Evolutionary conservation across 2,329 filamentous ascomycete species (phyloP), one percentile per base, ranked within the genome.

Genomic region (Clarireedia hainanense): DNA sequence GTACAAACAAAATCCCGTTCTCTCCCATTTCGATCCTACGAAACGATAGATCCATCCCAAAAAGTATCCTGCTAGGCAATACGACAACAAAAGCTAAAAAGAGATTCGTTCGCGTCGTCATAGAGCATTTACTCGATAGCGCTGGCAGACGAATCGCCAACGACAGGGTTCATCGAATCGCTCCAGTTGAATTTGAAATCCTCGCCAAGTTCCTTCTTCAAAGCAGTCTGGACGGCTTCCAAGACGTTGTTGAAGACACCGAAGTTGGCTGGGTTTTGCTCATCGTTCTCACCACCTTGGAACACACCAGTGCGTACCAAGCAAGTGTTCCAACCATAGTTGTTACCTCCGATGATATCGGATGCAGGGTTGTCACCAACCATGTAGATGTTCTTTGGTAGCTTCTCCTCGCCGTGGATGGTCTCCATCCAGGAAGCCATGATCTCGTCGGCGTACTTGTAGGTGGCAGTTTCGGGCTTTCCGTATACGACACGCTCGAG

Each of bases 291-390:
- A 17, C 81, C 85, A 59, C 86, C 86, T 49, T 54, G 52, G 52
- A 54, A 54, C 48, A 90, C 86, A 73, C 87, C 87, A 0, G 86
- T 90, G 67, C 86, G 81, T 56, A 90, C 86, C 54, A 90, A 73
- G 67, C 86, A 89, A 3, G 86, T 89, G 73, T 90, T 90, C 87
- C 86, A 90, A 58, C 85, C 85, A 71, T 90, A 89, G 79, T 85
- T 86, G 77, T 90, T 90, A 59, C 86, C 86, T 60, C 86, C 86
- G 61, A 86, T 77, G 65, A 89, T 88, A 68, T 89, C 85, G 26
- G 83, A 86, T 26, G 83, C 82, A 6, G 85, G 85, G 74, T 88
- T 89, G 72, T 89, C 85, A 61, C 85, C 85, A 55, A 89, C 75
- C 85, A 89, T 89, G 77, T 89, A 89, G 69, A 88, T 76, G 72